A percentile compares a stretch with the other conserved stretches of the same genome.
Evolutionary conservation across 2,329 filamentous ascomycete species (phyloP).

Genomic region (Ophiostoma piceae): DNA sequence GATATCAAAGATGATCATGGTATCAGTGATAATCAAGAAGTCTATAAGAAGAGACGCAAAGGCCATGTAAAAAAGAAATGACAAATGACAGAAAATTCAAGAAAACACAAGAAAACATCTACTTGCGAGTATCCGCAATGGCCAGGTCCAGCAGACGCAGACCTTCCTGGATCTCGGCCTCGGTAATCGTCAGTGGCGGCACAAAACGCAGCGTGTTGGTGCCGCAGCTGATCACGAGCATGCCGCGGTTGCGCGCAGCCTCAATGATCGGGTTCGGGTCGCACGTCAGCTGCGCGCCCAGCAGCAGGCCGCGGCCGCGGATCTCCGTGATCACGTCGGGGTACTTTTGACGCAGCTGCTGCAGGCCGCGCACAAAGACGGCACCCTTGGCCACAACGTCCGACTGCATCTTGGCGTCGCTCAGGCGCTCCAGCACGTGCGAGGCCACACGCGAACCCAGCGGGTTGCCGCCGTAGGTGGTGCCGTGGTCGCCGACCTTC

Average conservation of each 20-base stretch:
- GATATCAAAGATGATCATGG: neutral
- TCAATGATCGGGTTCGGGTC: constrained; percentile 72
- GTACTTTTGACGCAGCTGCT: constrained; percentile 44
- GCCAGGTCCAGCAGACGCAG: constrained; percentile 69
- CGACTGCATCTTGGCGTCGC: constrained; percentile 63
- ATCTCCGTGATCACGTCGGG: constrained; percentile 72
- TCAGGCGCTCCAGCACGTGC: constrained; percentile 73
- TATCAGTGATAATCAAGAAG: neutral
- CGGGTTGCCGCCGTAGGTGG: constrained; percentile 90
- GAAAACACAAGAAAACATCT: neutral
- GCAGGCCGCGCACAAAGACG: constrained; percentile 46
- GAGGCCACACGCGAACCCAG: constrained; percentile 79
- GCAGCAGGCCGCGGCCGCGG: constrained; percentile 75
- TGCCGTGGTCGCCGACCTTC: constrained; percentile 73
- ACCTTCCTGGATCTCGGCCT: constrained; percentile 73
- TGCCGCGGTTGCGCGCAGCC: constrained; percentile 77
- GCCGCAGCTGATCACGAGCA: constrained; percentile 88
- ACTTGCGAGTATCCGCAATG: constrained; percentile 41
- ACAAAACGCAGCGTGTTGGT: constrained; percentile 91
- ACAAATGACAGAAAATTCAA: neutral
- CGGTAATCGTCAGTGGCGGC: constrained; percentile 74
- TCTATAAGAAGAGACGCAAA: neutral
- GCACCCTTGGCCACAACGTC: constrained; percentile 62
- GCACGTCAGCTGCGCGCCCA: constrained; percentile 75
- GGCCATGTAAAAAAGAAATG: neutral